Base-by-base conservation (phyloP, 768 basidiomycete genomes). In the Mycena haematopus region DNA sequence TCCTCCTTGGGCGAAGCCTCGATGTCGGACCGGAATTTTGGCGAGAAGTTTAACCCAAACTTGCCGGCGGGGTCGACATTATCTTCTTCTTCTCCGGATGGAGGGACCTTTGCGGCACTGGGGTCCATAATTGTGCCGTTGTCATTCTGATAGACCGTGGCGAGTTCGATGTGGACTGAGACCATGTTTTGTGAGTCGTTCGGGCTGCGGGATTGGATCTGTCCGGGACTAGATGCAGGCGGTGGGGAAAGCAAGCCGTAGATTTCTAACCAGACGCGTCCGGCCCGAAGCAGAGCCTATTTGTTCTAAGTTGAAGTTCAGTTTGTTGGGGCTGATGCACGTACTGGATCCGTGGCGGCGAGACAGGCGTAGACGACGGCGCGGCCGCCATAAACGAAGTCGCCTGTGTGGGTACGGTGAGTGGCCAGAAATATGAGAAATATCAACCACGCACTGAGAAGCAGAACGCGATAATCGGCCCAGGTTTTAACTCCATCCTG, bases 401-500 rank as follows among this genome's bases (percentile, higher is more conserved):
- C 62, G 49, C 60, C 66, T 67, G 44, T 13, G 14, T n/a, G 36
- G 38, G 47, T 21, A 29, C 45, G 9, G 7, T 8, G 25, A 47
- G 55, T 27, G 21, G 33, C 9, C 35, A n/a, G 33, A 24, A n/a
- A n/a, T n/a, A n/a, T n/a, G n/a, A 0, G 36, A 36, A 52, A 13
- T 14, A 31, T 31, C 29, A 31, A 31, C 6, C 6, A 52, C 51
- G 45, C 3, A 58, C 60, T 56, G 56, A 64, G 36, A 21, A 65
- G 22, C n/a, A 52, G 40, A 4, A 67, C 40, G 10, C n/a, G 44
- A 45, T 65, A 62, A 50, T 51, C 68, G 9, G 68, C 62, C 49
- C 50, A 58, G 25, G 64, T 65, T 50, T 69, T 59, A 8, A 69
- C 56, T 14, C 68, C 68, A 27, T 60, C 54, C 13, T 55, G 31